Percentiles rank a stretch among this genome's conserved stretches.
Conservation (phyloP, 2,329 filamentous ascomycete species). For the Exophiala sp. region DNA sequence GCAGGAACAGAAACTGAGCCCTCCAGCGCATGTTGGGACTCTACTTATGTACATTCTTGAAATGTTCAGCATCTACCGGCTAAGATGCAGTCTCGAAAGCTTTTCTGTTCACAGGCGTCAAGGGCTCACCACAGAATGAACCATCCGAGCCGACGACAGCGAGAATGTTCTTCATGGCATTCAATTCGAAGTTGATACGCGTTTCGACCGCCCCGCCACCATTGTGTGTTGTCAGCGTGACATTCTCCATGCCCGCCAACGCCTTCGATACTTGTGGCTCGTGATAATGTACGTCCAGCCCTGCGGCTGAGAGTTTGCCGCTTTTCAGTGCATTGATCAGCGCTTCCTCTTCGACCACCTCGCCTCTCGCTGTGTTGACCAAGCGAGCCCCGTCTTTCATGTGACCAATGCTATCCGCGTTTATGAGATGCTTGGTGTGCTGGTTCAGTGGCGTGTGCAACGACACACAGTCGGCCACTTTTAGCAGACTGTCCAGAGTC, state of each 20-base stretch:
- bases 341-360: conserved; percentile 10
- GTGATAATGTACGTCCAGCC: conserved; percentile 10
- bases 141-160: neutral
- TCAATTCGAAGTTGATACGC: conserved; percentile 41
- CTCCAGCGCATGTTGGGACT: too few species aligned
- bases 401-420: conserved; percentile 1
- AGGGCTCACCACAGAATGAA: neutral
- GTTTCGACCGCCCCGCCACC: conserved; percentile 39
- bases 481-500: conserved; percentile 29
- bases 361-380: conserved; percentile 6
- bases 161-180: conserved; percentile 38
- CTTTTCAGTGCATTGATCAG: conserved; percentile 4
- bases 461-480: conserved; percentile 34
- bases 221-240: conserved; percentile 39
- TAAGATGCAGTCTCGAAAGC: too few species aligned
- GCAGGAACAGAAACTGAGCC: too few species aligned
- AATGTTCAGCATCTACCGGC: too few species aligned
- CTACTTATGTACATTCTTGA: too few species aligned
- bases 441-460: conserved; percentile 35
- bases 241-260: conserved; percentile 40
- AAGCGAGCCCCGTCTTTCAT: conserved; percentile 7
- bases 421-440: conserved; percentile 30
- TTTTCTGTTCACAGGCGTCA: neutral
- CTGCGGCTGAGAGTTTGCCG: conserved; percentile 2
- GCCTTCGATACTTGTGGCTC: conserved; percentile 4